Evolutionary conservation across 176 grass and related monocot species (phyloP), one percentile per base, ranked within the genome.

Genomic region (Eremochloa ophiuroides): DNA sequence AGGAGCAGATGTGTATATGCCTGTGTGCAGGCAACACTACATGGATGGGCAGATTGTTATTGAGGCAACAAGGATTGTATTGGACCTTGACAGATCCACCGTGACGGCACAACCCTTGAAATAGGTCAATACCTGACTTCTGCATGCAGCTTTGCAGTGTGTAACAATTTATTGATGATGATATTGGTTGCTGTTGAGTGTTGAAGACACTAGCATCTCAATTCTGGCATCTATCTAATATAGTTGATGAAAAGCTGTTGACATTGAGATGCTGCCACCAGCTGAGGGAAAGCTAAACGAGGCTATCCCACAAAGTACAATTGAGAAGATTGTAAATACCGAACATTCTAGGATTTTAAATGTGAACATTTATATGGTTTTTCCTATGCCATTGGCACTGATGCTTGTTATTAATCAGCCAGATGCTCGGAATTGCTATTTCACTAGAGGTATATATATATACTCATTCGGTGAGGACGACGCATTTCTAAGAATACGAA

Each of bases 1-100:
- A 59, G 92, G 95, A 26, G 90, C 92, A 16, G 92, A 95, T 85
- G 91, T 94, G 27, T 98, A 98, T 65, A 98, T 95, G 88, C 90
- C 92, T 31, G 95, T 98, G 15, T 95, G 92, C 67, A 87, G 92
- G 58, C 90, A 95, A n/a, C 90, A 98, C 74, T 98, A 95, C 64
- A 53, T 94, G 56, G 83, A 98, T 13, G 92, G 92, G 28, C 92
- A 98, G 60, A 80, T 90, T 51, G 84, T 85, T 55, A 51, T 91
- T 42, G 85, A 90, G 83, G 88, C 92, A 53, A 81, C 90, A 40
- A 87, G 86, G 61, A 93, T 89, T 84, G 95, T 98, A 16, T 77
- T 91, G 86, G 88, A 93, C 61, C 53, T 89, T 22, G 95, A 95
- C 70, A 79, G 79, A 64, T 88, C 90, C 20, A 65, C 78, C 1